A percentile compares a stretch with the other conserved stretches of the same genome.
Evolutionary conservation across 345 rosid species (phyloP).

Genomic region (Hibiscus tridactylites): DNA sequence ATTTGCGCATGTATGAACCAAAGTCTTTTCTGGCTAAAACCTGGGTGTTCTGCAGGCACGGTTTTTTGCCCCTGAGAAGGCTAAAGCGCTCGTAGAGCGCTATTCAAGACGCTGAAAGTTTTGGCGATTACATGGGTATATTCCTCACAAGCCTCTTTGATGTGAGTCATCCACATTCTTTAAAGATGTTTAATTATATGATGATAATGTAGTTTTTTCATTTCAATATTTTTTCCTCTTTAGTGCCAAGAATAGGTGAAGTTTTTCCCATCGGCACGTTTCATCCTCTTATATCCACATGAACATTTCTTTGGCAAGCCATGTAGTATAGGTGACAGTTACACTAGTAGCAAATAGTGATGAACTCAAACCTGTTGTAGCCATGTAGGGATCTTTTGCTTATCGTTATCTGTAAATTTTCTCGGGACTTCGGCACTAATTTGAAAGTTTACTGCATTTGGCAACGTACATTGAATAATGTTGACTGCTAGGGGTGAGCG

Average conservation of each 20-base stretch:
- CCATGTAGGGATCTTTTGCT: background rate
- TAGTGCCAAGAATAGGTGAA: background rate
- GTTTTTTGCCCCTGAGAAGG: slow-evolving; percentile 83
- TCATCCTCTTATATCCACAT: background rate
- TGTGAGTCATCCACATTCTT: background rate
- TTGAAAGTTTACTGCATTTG: background rate
- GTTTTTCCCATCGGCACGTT: background rate
- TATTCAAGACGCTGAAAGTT: slow-evolving; percentile 48
- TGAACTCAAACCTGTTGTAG: background rate
- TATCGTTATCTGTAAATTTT: background rate
- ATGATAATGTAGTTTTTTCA: background rate
- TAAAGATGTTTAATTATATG: background rate
- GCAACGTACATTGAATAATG: background rate
- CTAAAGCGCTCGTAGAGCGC: slow-evolving; percentile 77
- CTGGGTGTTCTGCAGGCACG: slow-evolving; percentile 54
- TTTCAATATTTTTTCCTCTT: background rate
- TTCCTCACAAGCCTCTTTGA: background rate
- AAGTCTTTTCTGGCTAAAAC: background rate
- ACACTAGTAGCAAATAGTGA: background rate
- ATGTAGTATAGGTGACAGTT: background rate
- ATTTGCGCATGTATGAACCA: background rate
- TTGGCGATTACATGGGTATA: background rate
- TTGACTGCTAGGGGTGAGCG: background rate
- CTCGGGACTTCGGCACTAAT: background rate
- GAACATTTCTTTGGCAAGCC: background rate